Evolutionary conservation across 2,329 filamentous ascomycete genomes (phyloP).

Genomic region (Aspergillus sp.): DNA sequence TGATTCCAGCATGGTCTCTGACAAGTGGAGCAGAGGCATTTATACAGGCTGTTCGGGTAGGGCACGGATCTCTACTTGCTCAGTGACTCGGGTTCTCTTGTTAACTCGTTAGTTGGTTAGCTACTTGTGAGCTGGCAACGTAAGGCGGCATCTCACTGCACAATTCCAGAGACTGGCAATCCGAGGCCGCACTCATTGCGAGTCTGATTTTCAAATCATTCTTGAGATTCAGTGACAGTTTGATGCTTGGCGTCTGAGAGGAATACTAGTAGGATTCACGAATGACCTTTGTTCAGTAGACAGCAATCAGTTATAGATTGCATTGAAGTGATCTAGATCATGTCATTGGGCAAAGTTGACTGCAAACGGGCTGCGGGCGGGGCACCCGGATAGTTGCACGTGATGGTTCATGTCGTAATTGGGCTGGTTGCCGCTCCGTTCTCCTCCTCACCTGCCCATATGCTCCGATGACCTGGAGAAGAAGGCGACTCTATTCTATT

Average conservation of each 20-base stretch:
- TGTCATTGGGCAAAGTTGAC: background rate
- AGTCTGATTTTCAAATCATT: no score
- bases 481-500: background rate
- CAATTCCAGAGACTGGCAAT: background rate
- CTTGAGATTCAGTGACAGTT: background rate
- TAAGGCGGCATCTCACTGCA: background rate
- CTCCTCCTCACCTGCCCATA: background rate
- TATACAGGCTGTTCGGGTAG: background rate
- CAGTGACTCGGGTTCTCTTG: background rate
- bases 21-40: background rate
- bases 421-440: background rate
- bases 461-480: background rate
- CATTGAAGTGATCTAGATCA: background rate
- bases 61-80: background rate
- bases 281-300: no score
- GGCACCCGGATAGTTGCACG: conserved; percentile 4
- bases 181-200: background rate
- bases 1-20: background rate
- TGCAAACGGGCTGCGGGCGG: background rate
- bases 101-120: background rate
- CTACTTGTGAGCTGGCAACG: background rate
- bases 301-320: no score
- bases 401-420: conserved; percentile 19
- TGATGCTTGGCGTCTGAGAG: background rate
- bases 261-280: background rate